Conservation (phyloP, 2,329 filamentous ascomycete genomes). For the Grosmannia clavigera region DNA sequence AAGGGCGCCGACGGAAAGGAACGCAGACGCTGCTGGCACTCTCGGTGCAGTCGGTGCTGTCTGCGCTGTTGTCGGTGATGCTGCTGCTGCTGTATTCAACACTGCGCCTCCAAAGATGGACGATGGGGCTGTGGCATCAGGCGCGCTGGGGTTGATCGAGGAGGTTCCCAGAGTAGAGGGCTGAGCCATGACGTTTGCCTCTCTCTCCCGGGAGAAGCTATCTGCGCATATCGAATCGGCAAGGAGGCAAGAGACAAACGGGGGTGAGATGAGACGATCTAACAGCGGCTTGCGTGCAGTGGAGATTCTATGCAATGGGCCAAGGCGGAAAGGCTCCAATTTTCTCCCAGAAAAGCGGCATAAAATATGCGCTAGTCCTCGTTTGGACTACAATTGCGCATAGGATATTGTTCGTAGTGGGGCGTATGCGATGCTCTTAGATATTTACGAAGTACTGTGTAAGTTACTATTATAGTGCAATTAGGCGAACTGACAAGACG, state of each 20-base stretch:
- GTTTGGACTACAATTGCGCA: too few species aligned
- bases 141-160: not conserved
- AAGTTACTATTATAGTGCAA: too few species aligned
- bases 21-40: not conserved
- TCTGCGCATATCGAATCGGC: constrained; percentile 10
- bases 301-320: not conserved
- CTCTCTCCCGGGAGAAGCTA: constrained; percentile 10
- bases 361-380: too few species aligned
- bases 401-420: too few species aligned
- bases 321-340: not conserved
- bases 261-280: not conserved
- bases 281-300: not conserved
- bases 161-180: constrained; percentile 4
- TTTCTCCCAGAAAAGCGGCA: not conserved
- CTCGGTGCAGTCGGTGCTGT: not conserved
- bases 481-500: too few species aligned
- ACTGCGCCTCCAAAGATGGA: constrained; percentile 1
- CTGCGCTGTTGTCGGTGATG: not conserved
- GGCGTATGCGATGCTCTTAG: too few species aligned
- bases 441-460: too few species aligned
- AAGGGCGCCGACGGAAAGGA: not conserved
- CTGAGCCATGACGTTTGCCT: constrained; percentile 12
- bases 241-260: not conserved
- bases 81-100: not conserved
- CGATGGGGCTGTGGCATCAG: not conserved